These are phyloP conservation scores for Phanerodontia chrysosporium DNA, from an alignment of 768 basidiomycete species.

Conservation along the genomic window DNA sequence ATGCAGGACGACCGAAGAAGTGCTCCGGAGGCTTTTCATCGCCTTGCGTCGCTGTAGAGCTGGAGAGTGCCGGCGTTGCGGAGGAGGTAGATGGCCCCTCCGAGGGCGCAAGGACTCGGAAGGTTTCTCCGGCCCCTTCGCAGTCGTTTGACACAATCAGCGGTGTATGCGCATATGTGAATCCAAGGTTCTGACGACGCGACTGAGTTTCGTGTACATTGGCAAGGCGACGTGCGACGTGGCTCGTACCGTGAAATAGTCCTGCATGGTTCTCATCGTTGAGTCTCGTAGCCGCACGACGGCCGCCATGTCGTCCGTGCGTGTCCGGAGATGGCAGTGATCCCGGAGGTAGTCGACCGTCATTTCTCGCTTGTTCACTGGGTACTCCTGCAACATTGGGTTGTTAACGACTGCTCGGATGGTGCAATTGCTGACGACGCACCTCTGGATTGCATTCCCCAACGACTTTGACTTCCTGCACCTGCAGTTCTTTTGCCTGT, in stretches of 20 bases:
- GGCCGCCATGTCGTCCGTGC: slow-evolving; percentile 67
- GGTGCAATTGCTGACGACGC: slow-evolving; percentile 15
- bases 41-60: slow-evolving; percentile 2
- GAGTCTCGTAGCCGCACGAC: slow-evolving; percentile 71
- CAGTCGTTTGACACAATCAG: slow-evolving; percentile 89
- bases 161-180: slow-evolving; percentile 77
- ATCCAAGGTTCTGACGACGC: slow-evolving; percentile 61
- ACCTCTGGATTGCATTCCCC: slow-evolving; percentile 62
- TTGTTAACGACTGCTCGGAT: slow-evolving; percentile 7
- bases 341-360: slow-evolving; percentile 80
- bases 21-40: slow-evolving; percentile 31
- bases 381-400: slow-evolving; percentile 57
- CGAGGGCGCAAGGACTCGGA: slow-evolving; percentile 49
- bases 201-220: slow-evolving; percentile 16
- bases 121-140: slow-evolving; percentile 94
- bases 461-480: slow-evolving; percentile 41
- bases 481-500: slow-evolving; percentile 51
- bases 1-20: slow-evolving; percentile 74
- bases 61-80: slow-evolving; percentile 15
- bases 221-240: not conserved
- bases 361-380: slow-evolving; percentile 86
- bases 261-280: slow-evolving; percentile 51
- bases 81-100: slow-evolving; percentile 10
- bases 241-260: slow-evolving; percentile 66
- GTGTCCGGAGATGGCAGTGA: slow-evolving; percentile 81